Percentiles rank a stretch among this genome's conserved stretches.
Conservation (phyloP, 768 basidiomycete species). For the Russula vinacea region DNA sequence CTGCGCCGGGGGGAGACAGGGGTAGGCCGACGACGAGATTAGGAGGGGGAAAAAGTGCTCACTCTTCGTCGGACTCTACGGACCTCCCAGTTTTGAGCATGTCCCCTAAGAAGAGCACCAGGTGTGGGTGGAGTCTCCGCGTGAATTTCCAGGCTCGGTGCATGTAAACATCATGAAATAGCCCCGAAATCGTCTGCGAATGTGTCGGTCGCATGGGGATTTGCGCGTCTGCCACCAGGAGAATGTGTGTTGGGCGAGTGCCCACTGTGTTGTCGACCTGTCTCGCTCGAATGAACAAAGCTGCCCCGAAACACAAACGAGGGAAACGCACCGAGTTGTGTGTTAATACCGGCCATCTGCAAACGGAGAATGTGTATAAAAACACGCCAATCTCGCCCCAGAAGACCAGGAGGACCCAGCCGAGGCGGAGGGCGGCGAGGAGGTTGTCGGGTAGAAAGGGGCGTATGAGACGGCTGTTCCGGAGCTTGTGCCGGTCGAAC, state of each 20-base stretch:
- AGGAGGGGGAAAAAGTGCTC: slow-evolving; percentile 37
- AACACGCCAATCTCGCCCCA: slow-evolving; percentile 73
- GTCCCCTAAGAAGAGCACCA: slow-evolving; percentile 81
- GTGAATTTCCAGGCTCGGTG: slow-evolving; percentile 79
- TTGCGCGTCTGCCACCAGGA: slow-evolving; percentile 86
- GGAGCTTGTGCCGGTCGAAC: background rate
- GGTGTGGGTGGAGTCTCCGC: slow-evolving; percentile 57
- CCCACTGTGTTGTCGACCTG: background rate
- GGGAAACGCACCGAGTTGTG: slow-evolving; percentile 10
- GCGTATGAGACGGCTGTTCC: slow-evolving; percentile 1
- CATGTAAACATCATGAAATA: slow-evolving; percentile 75
- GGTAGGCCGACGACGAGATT: background rate
- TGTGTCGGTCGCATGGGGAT: slow-evolving; percentile 59
- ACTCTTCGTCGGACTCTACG: slow-evolving; percentile 67
- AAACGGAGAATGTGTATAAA: slow-evolving; percentile 44
- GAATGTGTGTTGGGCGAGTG: slow-evolving; percentile 49
- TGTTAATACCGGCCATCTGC: slow-evolving; percentile 52
- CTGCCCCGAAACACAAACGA: background rate
- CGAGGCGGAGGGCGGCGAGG: slow-evolving; percentile 40
- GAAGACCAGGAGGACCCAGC: slow-evolving; percentile 61
- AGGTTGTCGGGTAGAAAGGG: slow-evolving; percentile 16
- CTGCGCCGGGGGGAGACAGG: slow-evolving; percentile 40
- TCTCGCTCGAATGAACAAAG: background rate
- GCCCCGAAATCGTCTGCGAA: slow-evolving; percentile 64
- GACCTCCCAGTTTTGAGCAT: slow-evolving; percentile 85